Conservation (phyloP, 306 rosid genomes). For the Rubus idaeus region DNA sequence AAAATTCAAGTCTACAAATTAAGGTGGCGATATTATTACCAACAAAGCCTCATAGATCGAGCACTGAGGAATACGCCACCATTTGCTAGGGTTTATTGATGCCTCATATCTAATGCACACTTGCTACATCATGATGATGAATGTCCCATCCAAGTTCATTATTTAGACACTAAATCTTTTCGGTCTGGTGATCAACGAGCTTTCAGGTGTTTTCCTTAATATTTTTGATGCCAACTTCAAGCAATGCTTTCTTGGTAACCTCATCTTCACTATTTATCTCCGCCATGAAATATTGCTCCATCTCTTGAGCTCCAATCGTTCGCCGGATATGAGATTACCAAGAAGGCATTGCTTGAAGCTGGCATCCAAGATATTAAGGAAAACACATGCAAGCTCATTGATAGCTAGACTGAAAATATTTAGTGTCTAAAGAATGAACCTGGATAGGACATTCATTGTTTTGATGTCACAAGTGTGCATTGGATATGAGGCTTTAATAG, state of each 20-base stretch:
- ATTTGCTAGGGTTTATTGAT: no score
- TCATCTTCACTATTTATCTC: not conserved
- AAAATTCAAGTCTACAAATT: conserved; percentile 33
- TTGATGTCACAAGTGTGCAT: conserved; percentile 30
- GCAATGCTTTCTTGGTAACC: not conserved
- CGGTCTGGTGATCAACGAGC: conserved; percentile 14
- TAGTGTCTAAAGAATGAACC: conserved; percentile 9
- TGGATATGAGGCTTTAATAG: not conserved
- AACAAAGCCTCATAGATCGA: conserved; percentile 24
- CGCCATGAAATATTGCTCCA: conserved; percentile 12
- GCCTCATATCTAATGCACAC: conserved; percentile 8
- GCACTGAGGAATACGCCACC: conserved; percentile 26
- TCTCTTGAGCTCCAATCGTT: conserved; percentile 32
- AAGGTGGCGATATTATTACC: conserved; percentile 34
- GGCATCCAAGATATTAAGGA: conserved; percentile 19
- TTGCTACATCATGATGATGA: conserved; percentile 26
- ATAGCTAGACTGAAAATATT: conserved; percentile 24
- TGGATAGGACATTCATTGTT: conserved; percentile 30
- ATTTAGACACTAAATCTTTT: conserved; percentile 22
- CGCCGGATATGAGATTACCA: not conserved
- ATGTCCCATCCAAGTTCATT: conserved; percentile 30
- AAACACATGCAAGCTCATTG: conserved; percentile 23
- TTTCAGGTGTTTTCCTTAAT: conserved; percentile 26
- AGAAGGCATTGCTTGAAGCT: not conserved
- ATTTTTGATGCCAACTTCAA: not conserved